Evolutionary conservation across 192 early-diverging fungal genomes (phyloP), one percentile per base, ranked within the genome.

Genomic region (Mortierella alpina): DNA sequence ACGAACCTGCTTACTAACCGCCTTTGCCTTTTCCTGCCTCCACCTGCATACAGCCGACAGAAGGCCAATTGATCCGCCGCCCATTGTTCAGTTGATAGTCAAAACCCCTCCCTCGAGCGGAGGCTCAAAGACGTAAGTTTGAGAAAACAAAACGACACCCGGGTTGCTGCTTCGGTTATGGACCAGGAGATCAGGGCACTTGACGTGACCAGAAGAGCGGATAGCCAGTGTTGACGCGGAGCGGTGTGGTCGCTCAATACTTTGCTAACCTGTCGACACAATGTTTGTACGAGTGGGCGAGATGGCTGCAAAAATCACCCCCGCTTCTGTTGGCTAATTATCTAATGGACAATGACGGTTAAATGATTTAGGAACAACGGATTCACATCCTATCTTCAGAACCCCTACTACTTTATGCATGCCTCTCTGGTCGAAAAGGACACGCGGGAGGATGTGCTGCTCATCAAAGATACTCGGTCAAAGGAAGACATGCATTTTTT

Each of bases 371-470:
- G 66, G 20, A 75, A 60, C 62, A 54, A 61, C 39, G 61, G 73
- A 31, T 83, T 62, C 31, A 85, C 71, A 23, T 74, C 84, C 0
- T 85, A 86, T 71, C 76, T 89, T 39, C 91, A 93, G 67, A 96
- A 96, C 73, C 96, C 97, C 9, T 97, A 96, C 84, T 97, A 96
- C 84, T 98, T 98, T 79, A 96, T 97, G 95, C 97, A 97, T 75
- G 96, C 95, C 2, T 95, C 96, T 5, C 83, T 98, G 49, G 92
- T 97, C 82, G 90, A 91, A 46, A 90, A 91, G 45, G 93, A 94
- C 45, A 88, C 89, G 56, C 91, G 93, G 54, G 91, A 95, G 70
- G 95, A 98, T 71, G 84, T 97, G 5, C 92, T 96, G 83, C 87
- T 96, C n/a, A 86, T 98, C 14, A 90, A 91, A 68, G 97, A 98